Evolutionary conservation across 768 basidiomycete species (phyloP).

Genomic region (Gyrodon lividus): DNA sequence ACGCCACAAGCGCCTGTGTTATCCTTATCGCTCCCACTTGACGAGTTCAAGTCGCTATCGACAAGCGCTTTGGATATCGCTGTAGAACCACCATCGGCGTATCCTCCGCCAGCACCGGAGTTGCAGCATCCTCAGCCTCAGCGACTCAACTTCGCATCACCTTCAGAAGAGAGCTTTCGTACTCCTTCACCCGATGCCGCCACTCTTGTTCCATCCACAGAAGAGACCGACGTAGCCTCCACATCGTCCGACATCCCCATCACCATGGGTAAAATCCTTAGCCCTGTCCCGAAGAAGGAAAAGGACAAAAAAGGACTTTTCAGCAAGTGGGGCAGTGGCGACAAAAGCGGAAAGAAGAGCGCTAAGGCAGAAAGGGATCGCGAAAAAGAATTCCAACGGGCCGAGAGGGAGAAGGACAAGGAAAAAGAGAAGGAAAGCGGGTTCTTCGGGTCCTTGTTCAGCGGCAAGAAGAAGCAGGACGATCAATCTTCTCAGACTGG

Average conservation of each 20-base stretch:
- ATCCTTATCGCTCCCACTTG: constrained; percentile 24
- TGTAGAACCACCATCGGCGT: constrained; percentile 32
- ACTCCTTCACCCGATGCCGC: constrained; percentile 57
- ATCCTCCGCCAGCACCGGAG: constrained; percentile 36
- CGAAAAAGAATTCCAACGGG: constrained; percentile 45
- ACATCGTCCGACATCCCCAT: constrained; percentile 23
- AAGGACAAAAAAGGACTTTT: constrained; percentile 75
- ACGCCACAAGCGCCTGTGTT: constrained; percentile 19
- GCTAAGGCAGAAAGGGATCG: constrained; percentile 41
- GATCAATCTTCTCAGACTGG: constrained; percentile 47
- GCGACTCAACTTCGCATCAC: constrained; percentile 36
- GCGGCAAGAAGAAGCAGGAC: constrained; percentile 83
- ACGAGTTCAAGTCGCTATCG: constrained; percentile 9
- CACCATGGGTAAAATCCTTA: constrained; percentile 17
- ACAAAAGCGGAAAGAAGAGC: constrained; percentile 62
- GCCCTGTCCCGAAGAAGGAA: constrained; percentile 50
- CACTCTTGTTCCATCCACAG: constrained; percentile 24
- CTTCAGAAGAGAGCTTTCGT: constrained; percentile 42
- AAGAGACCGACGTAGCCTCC: constrained; percentile 27
- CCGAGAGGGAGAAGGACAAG: constrained; percentile 49
- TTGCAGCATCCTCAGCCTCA: constrained; percentile 72
- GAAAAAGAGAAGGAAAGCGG: constrained; percentile 61
- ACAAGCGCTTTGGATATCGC: constrained; percentile 1
- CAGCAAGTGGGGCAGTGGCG: constrained; percentile 56
- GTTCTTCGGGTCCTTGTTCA: constrained; percentile 92